These are phyloP conservation scores for Penicillium sp. DNA, from an alignment of 2,329 filamentous ascomycete species.

Conservation along the genomic window DNA sequence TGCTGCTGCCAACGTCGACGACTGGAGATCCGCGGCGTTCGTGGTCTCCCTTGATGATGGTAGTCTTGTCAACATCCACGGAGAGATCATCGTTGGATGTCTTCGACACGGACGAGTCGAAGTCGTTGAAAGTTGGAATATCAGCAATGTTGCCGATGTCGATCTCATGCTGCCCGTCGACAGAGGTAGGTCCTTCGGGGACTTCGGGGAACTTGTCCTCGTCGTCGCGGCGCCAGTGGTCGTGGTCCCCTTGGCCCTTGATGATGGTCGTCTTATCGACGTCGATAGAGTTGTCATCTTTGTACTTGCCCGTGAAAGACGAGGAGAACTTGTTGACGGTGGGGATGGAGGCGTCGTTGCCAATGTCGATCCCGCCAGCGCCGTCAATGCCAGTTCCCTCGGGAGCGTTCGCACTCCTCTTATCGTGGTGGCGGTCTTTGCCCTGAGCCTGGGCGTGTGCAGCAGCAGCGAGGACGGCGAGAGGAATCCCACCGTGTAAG, in stretches of 20 bases:
- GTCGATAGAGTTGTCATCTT: conserved; percentile 13
- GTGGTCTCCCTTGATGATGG: conserved; percentile 13
- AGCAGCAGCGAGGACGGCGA: conserved; percentile 41
- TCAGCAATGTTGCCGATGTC: conserved; percentile 24
- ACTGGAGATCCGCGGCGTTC: not conserved
- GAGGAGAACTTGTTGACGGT: conserved; percentile 6
- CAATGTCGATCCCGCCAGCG: conserved; percentile 26
- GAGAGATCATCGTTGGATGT: conserved; percentile 31
- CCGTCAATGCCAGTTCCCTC: conserved; percentile 27
- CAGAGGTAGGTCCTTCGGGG: not conserved
- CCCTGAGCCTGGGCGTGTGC: conserved; percentile 30
- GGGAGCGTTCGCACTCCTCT: not conserved
- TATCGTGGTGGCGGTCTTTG: not conserved
- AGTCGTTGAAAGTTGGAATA: conserved; percentile 16
- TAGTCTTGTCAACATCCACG: conserved; percentile 16
- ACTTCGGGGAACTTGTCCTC: conserved; percentile 16
- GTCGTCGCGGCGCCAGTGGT: conserved; percentile 1
- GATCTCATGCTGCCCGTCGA: conserved; percentile 28
- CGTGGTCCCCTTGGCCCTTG: not conserved
- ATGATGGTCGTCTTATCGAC: conserved; percentile 4
- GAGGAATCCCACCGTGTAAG: conserved; percentile 39
- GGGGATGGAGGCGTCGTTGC: conserved; percentile 21
- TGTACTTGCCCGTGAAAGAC: not conserved
- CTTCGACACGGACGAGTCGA: conserved; percentile 22
- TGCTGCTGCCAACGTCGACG: conserved; percentile 12